Percentiles rank a stretch among this genome's conserved stretches.
Conservation (phyloP, 371 early-diverging fungal genomes). For the Batkoa obscura region DNA sequence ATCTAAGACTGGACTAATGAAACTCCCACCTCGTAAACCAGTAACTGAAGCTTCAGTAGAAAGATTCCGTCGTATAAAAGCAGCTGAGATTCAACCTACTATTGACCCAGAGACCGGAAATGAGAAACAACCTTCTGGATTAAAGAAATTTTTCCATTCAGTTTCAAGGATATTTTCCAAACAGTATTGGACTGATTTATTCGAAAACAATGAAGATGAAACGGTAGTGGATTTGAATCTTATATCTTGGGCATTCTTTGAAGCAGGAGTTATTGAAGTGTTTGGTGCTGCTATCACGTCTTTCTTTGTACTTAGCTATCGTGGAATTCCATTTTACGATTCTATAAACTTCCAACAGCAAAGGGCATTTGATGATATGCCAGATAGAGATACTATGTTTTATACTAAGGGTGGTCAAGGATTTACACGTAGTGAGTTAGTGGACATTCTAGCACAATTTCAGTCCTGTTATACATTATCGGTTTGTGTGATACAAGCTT, state of each 20-base stretch:
- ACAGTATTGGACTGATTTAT: constrained; percentile 38
- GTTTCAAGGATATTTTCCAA: constrained; percentile 24
- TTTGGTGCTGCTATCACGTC: constrained; percentile 49
- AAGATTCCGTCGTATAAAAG: constrained; percentile 29
- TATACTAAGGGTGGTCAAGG: constrained; percentile 14
- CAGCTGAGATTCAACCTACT: constrained; percentile 20
- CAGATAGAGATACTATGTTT: constrained; percentile 15
- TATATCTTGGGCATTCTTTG: constrained; percentile 69
- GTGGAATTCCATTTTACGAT: constrained; percentile 17
- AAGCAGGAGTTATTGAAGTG: constrained; percentile 63
- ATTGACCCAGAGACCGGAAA: constrained; percentile 28
- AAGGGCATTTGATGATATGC: constrained; percentile 25
- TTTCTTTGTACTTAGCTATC: constrained; percentile 42
- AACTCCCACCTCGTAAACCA: constrained; percentile 69
- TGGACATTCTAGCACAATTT: constrained; percentile 32
- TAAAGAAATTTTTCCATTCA: constrained; percentile 12
- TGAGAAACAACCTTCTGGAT: constrained; percentile 16
- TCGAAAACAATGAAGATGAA: constrained; percentile 57
- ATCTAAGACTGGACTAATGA: constrained; percentile 56
- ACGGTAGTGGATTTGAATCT: constrained; percentile 64
- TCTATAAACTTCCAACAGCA: not conserved
- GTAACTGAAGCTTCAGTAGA: constrained; percentile 55
- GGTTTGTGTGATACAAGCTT: constrained; percentile 69
- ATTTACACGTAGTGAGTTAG: constrained; percentile 24
- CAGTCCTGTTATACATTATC: constrained; percentile 64